Evolutionary conservation across 2,329 filamentous ascomycete species (phyloP), one percentile per base, ranked within the genome.

Genomic region (Hypoxylon sp.): DNA sequence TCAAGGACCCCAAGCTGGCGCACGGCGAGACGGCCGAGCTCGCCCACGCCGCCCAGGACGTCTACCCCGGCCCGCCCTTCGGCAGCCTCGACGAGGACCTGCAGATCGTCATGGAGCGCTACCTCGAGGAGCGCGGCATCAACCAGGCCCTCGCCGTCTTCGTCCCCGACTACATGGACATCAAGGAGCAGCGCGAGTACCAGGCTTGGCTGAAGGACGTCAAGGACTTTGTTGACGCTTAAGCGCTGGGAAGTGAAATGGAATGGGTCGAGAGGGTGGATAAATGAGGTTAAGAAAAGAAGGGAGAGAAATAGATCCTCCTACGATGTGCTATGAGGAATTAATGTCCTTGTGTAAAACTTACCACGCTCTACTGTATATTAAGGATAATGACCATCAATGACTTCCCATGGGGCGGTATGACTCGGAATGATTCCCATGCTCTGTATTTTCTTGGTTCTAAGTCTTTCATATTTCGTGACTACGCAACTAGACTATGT

Each of bases 111-210:
- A 85, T 98, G 78, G 95, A 98, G 86, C 89, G 91, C 73, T 99
- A 95, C 83, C 87, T 99, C 69, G 93, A 97, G 80, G 96, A 97
- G 86, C 89, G 96, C 73, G 96, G 95, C 70, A 88, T 99, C 80
- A 93, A 95, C 75, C 89, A 91, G 73, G 87, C 90, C 63, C 87
- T 99, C 73, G 95, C 94, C 56, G 83, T 94, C 71, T 97, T 98
- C 80, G 90, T 97, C 45, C 93, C 94, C 36, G 94, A 98, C 79
- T 99, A 97, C 83, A 94, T 98, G 76, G 93, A 98, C 78, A 88
- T 92, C 81, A 99, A 99, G 90, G 96, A 99, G 88, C 95, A 98
- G 88, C 91, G 89, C 82, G 96, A 99, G 86, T 99, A 99, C 80
- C 83, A 96, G 67, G 83, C 86, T 71, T 99, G 96, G 96, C 83